phyloP scores from a whole-genome alignment of 108 stramenopile genomes.

The Discostella stelligeroides region DNA sequence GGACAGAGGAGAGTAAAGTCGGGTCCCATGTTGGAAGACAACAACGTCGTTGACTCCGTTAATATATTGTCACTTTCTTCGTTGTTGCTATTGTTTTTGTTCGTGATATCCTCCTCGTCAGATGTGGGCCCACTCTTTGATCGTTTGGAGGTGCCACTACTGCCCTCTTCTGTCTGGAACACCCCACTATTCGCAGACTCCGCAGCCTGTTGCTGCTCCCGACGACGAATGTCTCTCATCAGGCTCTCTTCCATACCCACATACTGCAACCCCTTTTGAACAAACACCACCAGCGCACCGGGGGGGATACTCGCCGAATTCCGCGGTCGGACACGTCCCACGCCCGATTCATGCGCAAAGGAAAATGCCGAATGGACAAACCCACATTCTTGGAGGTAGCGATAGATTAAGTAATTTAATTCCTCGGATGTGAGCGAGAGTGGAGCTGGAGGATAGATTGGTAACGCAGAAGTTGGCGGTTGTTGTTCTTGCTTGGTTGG shows the following conservation, averaged over 20 bases:
- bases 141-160: neutral
- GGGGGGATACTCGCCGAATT: slow-evolving; percentile 80
- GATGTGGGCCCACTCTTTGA: neutral
- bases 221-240: slow-evolving; percentile 41
- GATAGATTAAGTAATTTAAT: slow-evolving; percentile 92
- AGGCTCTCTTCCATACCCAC: slow-evolving; percentile 88
- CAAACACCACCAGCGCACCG: slow-evolving; percentile 81
- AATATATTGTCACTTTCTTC: slow-evolving; percentile 7
- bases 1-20: slow-evolving; percentile 79
- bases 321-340: slow-evolving; percentile 71
- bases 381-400: slow-evolving; percentile 90
- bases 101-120: slow-evolving; percentile 26
- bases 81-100: slow-evolving; percentile 17
- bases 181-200: neutral
- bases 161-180: neutral
- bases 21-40: slow-evolving; percentile 34
- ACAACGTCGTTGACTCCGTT: slow-evolving; percentile 13
- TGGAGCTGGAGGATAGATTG: slow-evolving; percentile 29
- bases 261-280: slow-evolving; percentile 91
- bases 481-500: slow-evolving; percentile 18
- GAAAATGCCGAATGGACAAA: slow-evolving; percentile 96
- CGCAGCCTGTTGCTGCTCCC: neutral
- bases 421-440: slow-evolving; percentile 85
- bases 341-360: slow-evolving; percentile 93
- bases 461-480: neutral